These are phyloP conservation scores for Adenanthera pavonina DNA, from an alignment of 306 rosid genomes.

Conservation along the genomic window DNA sequence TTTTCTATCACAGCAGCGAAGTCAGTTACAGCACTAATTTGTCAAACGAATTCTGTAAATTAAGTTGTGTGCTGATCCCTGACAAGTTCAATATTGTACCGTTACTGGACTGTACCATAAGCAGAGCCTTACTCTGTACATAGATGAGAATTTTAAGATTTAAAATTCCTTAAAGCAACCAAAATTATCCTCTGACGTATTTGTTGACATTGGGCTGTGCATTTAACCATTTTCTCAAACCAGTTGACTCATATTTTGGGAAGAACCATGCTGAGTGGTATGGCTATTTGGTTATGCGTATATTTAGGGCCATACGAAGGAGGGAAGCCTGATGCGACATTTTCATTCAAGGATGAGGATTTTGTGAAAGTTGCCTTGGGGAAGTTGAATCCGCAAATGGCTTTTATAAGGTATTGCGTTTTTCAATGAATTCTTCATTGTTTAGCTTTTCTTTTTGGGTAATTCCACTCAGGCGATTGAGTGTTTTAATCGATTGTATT, in stretches of 20 bases:
- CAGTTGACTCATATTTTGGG: background rate
- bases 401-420: conserved; percentile 77
- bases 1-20: background rate
- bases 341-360: conserved; percentile 90
- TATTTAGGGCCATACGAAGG: conserved; percentile 79
- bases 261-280: conserved; percentile 2
- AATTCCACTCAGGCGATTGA: background rate
- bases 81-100: background rate
- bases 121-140: background rate
- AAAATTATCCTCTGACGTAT: background rate
- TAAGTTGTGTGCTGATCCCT: background rate
- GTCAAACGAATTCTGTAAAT: background rate
- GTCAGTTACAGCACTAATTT: background rate
- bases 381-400: conserved; percentile 90
- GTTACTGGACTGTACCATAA: background rate
- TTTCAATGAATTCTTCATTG: background rate
- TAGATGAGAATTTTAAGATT: conserved; percentile 10
- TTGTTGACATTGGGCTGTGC: background rate
- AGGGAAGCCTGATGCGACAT: conserved; percentile 89
- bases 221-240: background rate
- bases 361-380: conserved; percentile 87
- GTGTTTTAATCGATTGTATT: background rate
- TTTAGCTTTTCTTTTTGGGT: conserved; percentile 17
- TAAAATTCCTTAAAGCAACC: background rate
- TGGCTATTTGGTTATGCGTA: conserved; percentile 7